Evolutionary conservation across 768 basidiomycete genomes (phyloP), one percentile per base, ranked within the genome.

Genomic region (Pulveroboletus ravenelii): DNA sequence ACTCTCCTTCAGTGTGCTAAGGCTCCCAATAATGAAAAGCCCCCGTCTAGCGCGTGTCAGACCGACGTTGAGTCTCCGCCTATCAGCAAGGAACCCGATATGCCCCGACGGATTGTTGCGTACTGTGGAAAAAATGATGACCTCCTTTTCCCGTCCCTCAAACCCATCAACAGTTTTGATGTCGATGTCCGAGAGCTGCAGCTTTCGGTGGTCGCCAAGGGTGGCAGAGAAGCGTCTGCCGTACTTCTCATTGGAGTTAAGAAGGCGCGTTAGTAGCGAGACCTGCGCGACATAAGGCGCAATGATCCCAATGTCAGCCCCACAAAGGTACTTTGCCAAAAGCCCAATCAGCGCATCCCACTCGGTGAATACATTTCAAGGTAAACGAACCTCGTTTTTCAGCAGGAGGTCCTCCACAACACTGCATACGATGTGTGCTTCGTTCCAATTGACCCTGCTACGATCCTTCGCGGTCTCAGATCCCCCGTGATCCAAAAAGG

Each of bases 161-260:
- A 94, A 96, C 17, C 93, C 93, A 59, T 96, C 93, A 13, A 96
- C 93, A 0, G 93, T 95, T 72, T 89, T 90, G 60, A 95, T 79
- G 67, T 95, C 93, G 45, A 96, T 77, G 46, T 78, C 65, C 0
- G 70, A 62, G 7, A 91, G 66, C 56, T 93, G 83, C 69, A 78
- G 72, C 17, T 76, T 81, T 23, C 90, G 82, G 41, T 76, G 76
- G 13, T 76, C 68, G 18, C 91, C 92, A 20, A 94, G 74, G 0
- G 80, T 75, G 6, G 67, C 62, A 35, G 69, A 65, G 63, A 92
- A 87, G 0, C 83, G 80, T 44, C 65, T 65, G 37, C 68, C 67
- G 45, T 81, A 78, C 52, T 74, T 73, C 35, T 64, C 61, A 58
- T 89, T 80, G 38, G 71, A 66, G 55, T 76, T 81, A 59, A 92